These are phyloP conservation scores for Beauveria varroae DNA, from an alignment of 2,329 filamentous ascomycete genomes.

Conservation along the genomic window DNA sequence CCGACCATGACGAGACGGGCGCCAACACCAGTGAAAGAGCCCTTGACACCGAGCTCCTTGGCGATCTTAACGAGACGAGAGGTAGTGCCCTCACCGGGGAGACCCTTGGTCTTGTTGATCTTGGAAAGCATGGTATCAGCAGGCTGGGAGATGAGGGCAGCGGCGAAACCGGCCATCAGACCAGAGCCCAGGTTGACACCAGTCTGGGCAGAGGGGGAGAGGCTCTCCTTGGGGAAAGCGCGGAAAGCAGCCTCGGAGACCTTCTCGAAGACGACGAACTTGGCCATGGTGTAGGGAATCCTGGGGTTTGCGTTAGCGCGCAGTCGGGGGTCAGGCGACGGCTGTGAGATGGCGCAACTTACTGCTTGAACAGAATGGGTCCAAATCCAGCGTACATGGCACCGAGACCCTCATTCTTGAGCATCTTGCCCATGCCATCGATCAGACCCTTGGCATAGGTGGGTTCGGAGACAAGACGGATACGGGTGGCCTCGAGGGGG, in stretches of 20 bases:
- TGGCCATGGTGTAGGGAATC: slow-evolving; percentile 90
- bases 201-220: slow-evolving; percentile 65
- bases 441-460: slow-evolving; percentile 68
- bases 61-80: slow-evolving; percentile 80
- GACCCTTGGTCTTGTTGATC: slow-evolving; percentile 92
- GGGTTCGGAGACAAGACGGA: slow-evolving; percentile 76
- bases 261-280: slow-evolving; percentile 93
- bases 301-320: slow-evolving; percentile 21
- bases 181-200: slow-evolving; percentile 64
- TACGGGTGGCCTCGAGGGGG: slow-evolving; percentile 80
- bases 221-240: slow-evolving; percentile 60
- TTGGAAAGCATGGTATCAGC: slow-evolving; percentile 91
- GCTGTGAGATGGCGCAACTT: slow-evolving; percentile 16
- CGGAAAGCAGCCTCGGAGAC: slow-evolving; percentile 67
- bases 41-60: slow-evolving; percentile 73
- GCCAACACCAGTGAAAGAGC: slow-evolving; percentile 74
- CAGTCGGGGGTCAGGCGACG: neutral
- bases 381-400: slow-evolving; percentile 83
- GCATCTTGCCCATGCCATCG: slow-evolving; percentile 67
- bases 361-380: slow-evolving; percentile 58
- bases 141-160: slow-evolving; percentile 79
- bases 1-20: slow-evolving; percentile 60
- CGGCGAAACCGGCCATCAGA: slow-evolving; percentile 63
- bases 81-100: slow-evolving; percentile 76
- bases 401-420: slow-evolving; percentile 65